Base-by-base conservation (phyloP, 192 early-diverging fungal genomes). In the Podila epicladia region DNA sequence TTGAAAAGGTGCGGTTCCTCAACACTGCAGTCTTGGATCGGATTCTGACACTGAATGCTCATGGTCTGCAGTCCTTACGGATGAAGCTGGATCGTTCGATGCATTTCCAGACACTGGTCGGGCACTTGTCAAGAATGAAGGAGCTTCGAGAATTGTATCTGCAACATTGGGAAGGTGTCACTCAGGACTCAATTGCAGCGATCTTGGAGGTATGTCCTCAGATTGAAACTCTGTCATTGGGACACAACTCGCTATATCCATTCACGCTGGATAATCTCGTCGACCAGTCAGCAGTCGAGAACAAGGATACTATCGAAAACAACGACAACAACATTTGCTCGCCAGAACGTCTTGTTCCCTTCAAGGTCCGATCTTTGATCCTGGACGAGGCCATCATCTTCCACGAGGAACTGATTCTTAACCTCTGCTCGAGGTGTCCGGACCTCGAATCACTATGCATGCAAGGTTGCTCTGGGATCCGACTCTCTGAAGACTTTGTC, bases 391-490 rank as follows among this genome's bases (percentile, higher is more conserved):
- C 74, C 6, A 63, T 65, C 19, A 69, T 76, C n/a, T 70, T 76
- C 32, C 74, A 76, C n/a, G 68, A 76, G 2, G 67, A 58, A 11
- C 48, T 76, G 6, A 63, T 76, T 20, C 63, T 76, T 24, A 76
- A 70, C 48, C 51, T 76, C 31, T 67, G 41, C 9, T 65, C 74
- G 26, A 48, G 65, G 35, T 76, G 74, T 55, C 74, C 74, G 24
- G 62, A 65, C 11, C 48, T 76, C n/a, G 57, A 70, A 29, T 28
- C 17, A 9, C 48, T 76, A 2, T 76, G 38, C 3, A 76, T 76
- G 74, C 62, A 76, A 58, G 57, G 68, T 26, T 70, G 74, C 57
- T 70, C 65, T 35, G 74, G 74, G n/a, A 69, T 76, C 33, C 74
- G 74, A 4, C 68, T 76, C 13, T 65, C 74, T 8, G 24, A 62